Evolutionary conservation across 2,329 filamentous ascomycete species (phyloP), one percentile per base, ranked within the genome.

Genomic region (Chalaropsis thielavioides): DNA sequence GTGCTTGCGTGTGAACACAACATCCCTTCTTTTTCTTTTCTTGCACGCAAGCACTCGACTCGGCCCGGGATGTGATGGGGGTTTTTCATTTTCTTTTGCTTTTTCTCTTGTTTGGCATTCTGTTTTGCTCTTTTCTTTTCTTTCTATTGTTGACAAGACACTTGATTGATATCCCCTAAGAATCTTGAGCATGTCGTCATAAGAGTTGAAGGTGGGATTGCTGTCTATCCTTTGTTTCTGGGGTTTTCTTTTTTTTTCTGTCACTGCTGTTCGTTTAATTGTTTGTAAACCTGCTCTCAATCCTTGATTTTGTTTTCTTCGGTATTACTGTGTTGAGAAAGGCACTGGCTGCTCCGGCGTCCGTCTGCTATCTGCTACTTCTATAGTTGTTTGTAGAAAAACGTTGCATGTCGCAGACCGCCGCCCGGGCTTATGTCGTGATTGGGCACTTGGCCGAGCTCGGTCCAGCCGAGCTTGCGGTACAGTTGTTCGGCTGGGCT

Each of bases 331-430:
- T 31, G 31, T 31, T 6, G 6, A 31, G 31, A 31, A 2, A 31
- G 31, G 6, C 31, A 31, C 31, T 31, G 31, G n/a, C n/a, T n/a
- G n/a, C n/a, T n/a, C n/a, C n/a, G n/a, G 7, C n/a, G 7, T 27
- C 17, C 24, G 51, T 19, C 10, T 31, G 15, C 13, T 27, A 56
- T 35, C 27, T 31, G 5, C 27, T 27, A 35, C 51, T 31, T 24
- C 31, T 61, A 58, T 13, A 86, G 73, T 66, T 82, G 77, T 72
- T 85, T 85, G 72, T 84, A 86, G 69, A 84, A 83, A 69, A 84
- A 82, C 0, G 79, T 77, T 63, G 78, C 79, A 67, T 79, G 79
- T 68, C 76, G 78, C 64, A 81, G 71, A 56, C 76, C 77, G 31
- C 80, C 77, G 11, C 75, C 75, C 19, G 79, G 80, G 68, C 75